These are phyloP conservation scores for Tricladium varicosporioides DNA, from an alignment of 2,329 filamentous ascomycete genomes.

Conservation along the genomic window DNA sequence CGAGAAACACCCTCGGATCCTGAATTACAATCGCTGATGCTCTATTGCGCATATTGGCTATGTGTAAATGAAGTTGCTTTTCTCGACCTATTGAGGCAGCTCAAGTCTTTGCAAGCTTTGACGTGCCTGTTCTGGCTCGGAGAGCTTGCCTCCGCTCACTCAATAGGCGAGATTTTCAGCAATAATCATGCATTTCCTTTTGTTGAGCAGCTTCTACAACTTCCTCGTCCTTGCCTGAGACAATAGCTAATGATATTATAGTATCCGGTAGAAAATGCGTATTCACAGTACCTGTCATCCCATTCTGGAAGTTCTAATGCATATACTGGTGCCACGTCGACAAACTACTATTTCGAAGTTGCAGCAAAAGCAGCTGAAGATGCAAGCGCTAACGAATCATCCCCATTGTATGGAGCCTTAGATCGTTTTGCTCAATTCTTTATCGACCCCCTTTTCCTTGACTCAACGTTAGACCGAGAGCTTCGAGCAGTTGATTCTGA, in stretches of 20 bases:
- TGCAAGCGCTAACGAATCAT: slow-evolving; percentile 53
- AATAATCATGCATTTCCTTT: too few relatives aligned
- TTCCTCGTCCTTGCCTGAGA: slow-evolving; percentile 1
- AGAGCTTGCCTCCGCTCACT: too few relatives aligned
- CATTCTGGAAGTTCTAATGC: slow-evolving; percentile 94
- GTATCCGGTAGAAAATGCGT: slow-evolving; percentile 94
- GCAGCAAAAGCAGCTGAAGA: slow-evolving; percentile 76
- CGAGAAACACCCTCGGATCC: too few relatives aligned
- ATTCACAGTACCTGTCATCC: slow-evolving; percentile 86
- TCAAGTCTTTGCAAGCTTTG: too few relatives aligned
- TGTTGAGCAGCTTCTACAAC: slow-evolving; percentile 2
- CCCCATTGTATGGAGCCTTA: slow-evolving; percentile 69
- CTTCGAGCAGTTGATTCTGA: slow-evolving; percentile 72
- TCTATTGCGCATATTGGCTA: too few relatives aligned
- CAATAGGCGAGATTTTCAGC: too few relatives aligned
- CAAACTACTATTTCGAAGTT: slow-evolving; percentile 97
- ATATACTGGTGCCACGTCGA: slow-evolving; percentile 89
- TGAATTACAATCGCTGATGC: too few relatives aligned
- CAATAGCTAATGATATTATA: slow-evolving; percentile 34
- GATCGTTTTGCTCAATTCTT: slow-evolving; percentile 78
- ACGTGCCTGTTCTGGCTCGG: too few relatives aligned
- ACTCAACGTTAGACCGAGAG: slow-evolving; percentile 69
- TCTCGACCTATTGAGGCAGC: too few relatives aligned
- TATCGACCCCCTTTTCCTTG: slow-evolving; percentile 67
- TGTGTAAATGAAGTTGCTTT: too few relatives aligned